Percentiles rank a stretch among this genome's conserved stretches.
phyloP scores from a whole-genome alignment of 176 grass and related monocot species.

The Oropetium thomaeum region DNA sequence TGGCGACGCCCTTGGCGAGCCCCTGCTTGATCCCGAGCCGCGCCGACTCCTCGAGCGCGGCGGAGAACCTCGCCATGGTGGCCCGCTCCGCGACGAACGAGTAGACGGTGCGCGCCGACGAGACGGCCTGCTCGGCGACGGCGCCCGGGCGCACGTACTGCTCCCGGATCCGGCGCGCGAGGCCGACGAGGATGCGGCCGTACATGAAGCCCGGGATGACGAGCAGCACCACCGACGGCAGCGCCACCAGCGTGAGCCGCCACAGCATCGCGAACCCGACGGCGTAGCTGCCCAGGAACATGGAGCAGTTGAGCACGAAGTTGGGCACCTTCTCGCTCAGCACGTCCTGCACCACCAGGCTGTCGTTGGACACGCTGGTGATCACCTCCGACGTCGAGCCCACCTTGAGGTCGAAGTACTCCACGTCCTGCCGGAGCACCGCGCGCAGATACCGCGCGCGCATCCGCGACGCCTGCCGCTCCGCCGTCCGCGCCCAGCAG shows the following conservation, averaged over 20 bases:
- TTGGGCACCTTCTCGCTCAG: conserved; percentile 94
- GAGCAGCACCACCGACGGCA: conserved; percentile 69
- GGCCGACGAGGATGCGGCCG: conserved; percentile 70
- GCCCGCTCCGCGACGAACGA: conserved; percentile 68
- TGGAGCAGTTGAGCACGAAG: conserved; percentile 83
- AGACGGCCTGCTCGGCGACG: conserved; percentile 80
- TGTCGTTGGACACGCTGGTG: conserved; percentile 94
- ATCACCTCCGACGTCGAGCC: conserved; percentile 83
- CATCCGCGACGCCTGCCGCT: conserved; percentile 94
- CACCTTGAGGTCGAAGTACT: conserved; percentile 92
- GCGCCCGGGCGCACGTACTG: conserved; percentile 69
- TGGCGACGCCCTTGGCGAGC: conserved; percentile 77
- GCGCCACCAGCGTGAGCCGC: conserved; percentile 68
- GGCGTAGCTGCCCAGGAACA: conserved; percentile 74
- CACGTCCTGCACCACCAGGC: conserved; percentile 83
- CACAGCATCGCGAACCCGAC: conserved; percentile 69
- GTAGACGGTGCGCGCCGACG: conserved; percentile 83
- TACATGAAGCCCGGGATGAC: conserved; percentile 88
- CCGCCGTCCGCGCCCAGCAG: conserved; percentile 86
- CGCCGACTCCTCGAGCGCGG: conserved; percentile 66
- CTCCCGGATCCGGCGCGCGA: conserved; percentile 67
- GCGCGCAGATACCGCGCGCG: conserved; percentile 71
- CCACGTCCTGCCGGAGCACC: conserved; percentile 89
- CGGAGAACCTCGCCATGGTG: conserved; percentile 66
- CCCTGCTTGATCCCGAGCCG: conserved; percentile 80